Percentiles rank a stretch among this genome's conserved stretches.
Conservation (phyloP, 75 land plant genomes). For the Selaginella tamariscina region DNA sequence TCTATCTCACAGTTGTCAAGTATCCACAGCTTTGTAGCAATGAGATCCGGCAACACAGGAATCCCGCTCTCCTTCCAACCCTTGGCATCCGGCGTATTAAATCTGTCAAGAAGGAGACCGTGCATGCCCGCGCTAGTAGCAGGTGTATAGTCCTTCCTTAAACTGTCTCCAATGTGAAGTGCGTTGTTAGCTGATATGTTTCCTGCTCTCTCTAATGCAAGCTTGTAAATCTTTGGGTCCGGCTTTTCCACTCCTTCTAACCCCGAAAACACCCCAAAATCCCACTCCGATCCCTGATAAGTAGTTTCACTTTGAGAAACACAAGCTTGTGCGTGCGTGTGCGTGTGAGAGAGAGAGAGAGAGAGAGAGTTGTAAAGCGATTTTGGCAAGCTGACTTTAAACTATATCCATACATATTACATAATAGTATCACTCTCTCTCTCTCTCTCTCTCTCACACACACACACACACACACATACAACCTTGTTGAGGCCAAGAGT, state of each 20-base stretch:
- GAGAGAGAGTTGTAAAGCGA: no score
- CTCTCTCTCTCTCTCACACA: no score
- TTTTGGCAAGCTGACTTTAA: no score
- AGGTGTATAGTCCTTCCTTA: slow-evolving; percentile 66
- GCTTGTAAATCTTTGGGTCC: slow-evolving; percentile 56
- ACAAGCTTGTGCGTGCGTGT: no score
- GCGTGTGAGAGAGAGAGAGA: no score
- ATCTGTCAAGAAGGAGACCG: slow-evolving; percentile 66
- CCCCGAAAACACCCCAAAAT: slow-evolving; percentile 92
- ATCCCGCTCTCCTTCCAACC: slow-evolving; percentile 57
- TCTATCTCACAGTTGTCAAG: background rate
- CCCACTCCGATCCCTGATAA: slow-evolving; percentile 80
- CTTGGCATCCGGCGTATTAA: slow-evolving; percentile 53
- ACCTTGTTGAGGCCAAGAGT: no score
- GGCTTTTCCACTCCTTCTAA: slow-evolving; percentile 90
- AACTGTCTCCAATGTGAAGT: slow-evolving; percentile 83
- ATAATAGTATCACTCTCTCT: no score
- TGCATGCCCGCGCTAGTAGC: slow-evolving; percentile 70
- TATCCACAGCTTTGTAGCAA: slow-evolving; percentile 34
- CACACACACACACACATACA: no score
- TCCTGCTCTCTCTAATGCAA: slow-evolving; percentile 75
- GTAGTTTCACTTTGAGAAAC: background rate
- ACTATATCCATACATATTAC: no score
- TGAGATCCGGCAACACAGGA: slow-evolving; percentile 57
- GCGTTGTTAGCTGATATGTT: slow-evolving; percentile 48